Evolutionary conservation across 169 alveolate genomes (phyloP).

Genomic region (Plasmodium knowlesi): DNA sequence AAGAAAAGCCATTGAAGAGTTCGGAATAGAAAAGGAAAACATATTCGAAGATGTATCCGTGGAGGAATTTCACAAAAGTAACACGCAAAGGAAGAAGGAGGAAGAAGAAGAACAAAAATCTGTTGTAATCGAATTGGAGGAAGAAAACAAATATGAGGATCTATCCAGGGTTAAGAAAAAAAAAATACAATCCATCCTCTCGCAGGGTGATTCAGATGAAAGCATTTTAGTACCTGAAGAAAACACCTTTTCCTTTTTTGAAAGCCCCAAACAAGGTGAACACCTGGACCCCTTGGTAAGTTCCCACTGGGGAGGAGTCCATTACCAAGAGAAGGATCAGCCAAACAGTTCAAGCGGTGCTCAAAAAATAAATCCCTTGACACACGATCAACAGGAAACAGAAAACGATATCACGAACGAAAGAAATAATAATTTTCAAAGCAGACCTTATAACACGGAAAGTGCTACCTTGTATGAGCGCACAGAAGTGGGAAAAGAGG

Average conservation of each 20-base stretch:
- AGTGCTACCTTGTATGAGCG: background rate
- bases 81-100: constrained; percentile 49
- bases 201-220: constrained; percentile 1
- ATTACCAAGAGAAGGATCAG: background rate
- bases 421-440: background rate
- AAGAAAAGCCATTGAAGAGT: constrained; percentile 73
- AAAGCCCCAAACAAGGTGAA: background rate
- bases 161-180: constrained; percentile 3
- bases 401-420: background rate
- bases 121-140: constrained; percentile 40
- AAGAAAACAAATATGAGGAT: constrained; percentile 42
- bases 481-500: background rate
- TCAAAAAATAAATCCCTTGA: background rate
- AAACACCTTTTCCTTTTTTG: constrained; percentile 26
- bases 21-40: constrained; percentile 26
- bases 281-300: background rate
- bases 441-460: background rate
- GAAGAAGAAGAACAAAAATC: constrained; percentile 38
- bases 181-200: constrained; percentile 24
- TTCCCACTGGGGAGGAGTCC: background rate
- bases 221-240: constrained; percentile 67
- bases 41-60: constrained; percentile 46
- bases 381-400: background rate
- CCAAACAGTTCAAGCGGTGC: background rate
- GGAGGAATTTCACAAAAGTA: constrained; percentile 66